Conservation (phyloP, 2,329 filamentous ascomycete genomes). For the Elsinoe australis region DNA sequence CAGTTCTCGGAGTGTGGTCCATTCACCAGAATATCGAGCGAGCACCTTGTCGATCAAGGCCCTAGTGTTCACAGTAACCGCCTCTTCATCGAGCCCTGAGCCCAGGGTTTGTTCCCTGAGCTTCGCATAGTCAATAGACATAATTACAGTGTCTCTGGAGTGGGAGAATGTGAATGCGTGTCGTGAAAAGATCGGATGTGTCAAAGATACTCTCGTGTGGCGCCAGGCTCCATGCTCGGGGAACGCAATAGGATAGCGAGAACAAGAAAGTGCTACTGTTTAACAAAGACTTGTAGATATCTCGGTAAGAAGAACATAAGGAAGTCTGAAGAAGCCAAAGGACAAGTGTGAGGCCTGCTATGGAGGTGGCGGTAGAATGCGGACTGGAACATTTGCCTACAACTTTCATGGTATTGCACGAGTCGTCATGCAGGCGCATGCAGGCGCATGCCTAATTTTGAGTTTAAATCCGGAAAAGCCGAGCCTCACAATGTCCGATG, state of each 20-base stretch:
- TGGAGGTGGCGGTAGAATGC: not conserved
- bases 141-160: not conserved
- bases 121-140: slow-evolving; percentile 49
- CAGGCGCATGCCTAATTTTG: not conserved
- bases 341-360: not conserved
- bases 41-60: slow-evolving; percentile 97
- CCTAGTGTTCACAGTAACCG: slow-evolving; percentile 93
- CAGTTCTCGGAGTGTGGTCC: slow-evolving; percentile 78
- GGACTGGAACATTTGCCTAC: no score
- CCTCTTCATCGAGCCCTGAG: slow-evolving; percentile 85
- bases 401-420: no score
- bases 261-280: no score
- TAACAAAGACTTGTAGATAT: no score
- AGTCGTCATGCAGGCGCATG: no score
- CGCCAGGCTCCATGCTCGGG: slow-evolving; percentile 4
- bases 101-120: slow-evolving; percentile 81
- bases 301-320: not conserved
- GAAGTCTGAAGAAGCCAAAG: not conserved
- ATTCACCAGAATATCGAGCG: slow-evolving; percentile 92
- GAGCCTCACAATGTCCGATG: no score
- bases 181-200: not conserved
- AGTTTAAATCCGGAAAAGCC: slow-evolving; percentile 5
- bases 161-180: no score
- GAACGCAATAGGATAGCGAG: not conserved
- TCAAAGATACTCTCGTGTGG: not conserved